Percentiles rank a stretch among this genome's conserved stretches.
Conservation (phyloP, 176 grass and related monocot genomes). For the Phoenix dactylifera region DNA sequence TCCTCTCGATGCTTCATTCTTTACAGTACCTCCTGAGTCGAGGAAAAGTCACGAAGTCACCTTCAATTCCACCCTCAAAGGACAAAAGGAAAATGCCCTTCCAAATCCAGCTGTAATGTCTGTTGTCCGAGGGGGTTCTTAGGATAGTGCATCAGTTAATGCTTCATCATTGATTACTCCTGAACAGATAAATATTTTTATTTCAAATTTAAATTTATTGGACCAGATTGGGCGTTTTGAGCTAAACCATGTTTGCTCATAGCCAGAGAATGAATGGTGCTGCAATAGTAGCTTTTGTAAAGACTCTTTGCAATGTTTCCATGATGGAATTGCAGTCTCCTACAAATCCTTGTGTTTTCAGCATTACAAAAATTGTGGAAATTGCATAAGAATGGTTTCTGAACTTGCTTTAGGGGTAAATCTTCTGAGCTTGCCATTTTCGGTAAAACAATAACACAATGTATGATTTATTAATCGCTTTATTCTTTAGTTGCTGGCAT, state of each 20-base stretch:
- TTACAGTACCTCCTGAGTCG: conserved; percentile 56
- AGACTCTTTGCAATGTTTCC: conserved; percentile 93
- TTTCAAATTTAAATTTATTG: conserved; percentile 85
- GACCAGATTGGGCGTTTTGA: conserved; percentile 94
- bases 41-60: conserved; percentile 57
- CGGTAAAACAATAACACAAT: conserved; percentile 17
- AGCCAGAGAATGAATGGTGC: conserved; percentile 94
- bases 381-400: conserved; percentile 59
- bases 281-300: conserved; percentile 97
- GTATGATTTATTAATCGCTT: conserved; percentile 15
- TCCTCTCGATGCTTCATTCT: conserved; percentile 84
- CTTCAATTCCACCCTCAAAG: conserved; percentile 45
- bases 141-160: conserved; percentile 62
- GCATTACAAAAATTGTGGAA: conserved; percentile 96
- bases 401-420: conserved; percentile 1
- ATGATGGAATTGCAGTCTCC: conserved; percentile 84
- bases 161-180: conserved; percentile 55
- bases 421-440: conserved; percentile 3
- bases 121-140: conserved; percentile 80
- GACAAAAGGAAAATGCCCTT: conserved; percentile 62
- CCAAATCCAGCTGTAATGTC: conserved; percentile 87
- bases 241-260: conserved; percentile 92
- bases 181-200: conserved; percentile 88
- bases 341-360: conserved; percentile 86
- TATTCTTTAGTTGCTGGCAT: conserved; percentile 53